Evolutionary conservation across 163 green algal species (phyloP).

Genomic region (Coccomyxa subellipsoidea): DNA sequence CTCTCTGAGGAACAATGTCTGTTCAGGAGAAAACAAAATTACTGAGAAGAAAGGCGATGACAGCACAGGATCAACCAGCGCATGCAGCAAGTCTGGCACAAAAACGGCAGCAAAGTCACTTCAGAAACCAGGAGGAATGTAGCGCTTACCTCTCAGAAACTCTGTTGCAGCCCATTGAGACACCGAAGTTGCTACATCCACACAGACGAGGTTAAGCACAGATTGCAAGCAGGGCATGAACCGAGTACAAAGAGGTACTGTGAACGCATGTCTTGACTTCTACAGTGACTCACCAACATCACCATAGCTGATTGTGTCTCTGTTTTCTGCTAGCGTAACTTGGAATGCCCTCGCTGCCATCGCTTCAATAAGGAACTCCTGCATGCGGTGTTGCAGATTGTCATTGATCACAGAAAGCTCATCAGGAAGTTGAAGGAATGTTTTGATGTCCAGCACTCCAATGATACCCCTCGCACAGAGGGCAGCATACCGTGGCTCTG

Average conservation of each 20-base stretch:
- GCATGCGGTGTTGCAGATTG: not conserved
- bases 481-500: conserved; percentile 22
- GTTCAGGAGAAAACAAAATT: too few species aligned
- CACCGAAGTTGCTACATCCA: not conserved
- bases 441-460: too few species aligned
- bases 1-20: conserved; percentile 2
- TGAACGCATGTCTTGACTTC: too few species aligned
- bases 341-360: not conserved
- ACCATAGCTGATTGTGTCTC: conserved; percentile 3
- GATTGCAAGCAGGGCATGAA: not conserved
- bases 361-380: conserved; percentile 6
- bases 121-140: not conserved
- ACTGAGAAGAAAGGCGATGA: too few species aligned
- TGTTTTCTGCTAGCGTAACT: not conserved
- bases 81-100: too few species aligned
- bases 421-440: not conserved
- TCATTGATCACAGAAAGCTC: not conserved
- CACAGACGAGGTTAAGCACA: not conserved
- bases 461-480: too few species aligned
- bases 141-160: not conserved
- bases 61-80: too few species aligned
- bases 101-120: too few species aligned
- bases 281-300: not conserved
- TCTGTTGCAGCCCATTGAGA: not conserved
- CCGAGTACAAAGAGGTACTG: too few species aligned